phyloP scores from a whole-genome alignment of 139 green algal species.

The Zygnema circumcarinatum region DNA sequence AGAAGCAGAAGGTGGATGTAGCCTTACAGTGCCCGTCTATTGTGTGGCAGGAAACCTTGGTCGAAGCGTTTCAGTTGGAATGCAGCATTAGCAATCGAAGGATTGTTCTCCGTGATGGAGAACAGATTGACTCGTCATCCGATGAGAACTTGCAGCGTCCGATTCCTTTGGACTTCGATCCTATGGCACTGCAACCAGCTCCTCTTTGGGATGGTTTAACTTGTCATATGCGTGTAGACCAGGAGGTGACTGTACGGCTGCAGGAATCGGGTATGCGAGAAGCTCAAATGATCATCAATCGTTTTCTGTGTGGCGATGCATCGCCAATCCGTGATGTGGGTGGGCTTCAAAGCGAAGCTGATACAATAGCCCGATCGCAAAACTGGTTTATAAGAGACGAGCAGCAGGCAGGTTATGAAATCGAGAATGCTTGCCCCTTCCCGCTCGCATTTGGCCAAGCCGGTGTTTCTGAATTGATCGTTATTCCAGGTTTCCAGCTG shows the following conservation, averaged over 20 bases:
- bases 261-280: neutral
- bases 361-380: neutral
- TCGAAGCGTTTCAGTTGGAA: constrained; percentile 22
- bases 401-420: neutral
- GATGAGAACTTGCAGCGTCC: neutral
- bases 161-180: neutral
- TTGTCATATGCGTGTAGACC: neutral
- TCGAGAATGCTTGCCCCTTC: constrained; percentile 36
- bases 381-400: neutral
- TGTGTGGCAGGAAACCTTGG: constrained; percentile 17
- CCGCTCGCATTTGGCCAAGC: constrained; percentile 18
- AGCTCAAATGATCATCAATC: neutral
- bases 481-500: neutral
- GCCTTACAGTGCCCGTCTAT: no score
- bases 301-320: neutral
- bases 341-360: neutral
- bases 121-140: no score
- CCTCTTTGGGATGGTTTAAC: neutral
- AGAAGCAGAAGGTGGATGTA: no score
- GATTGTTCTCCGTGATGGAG: neutral
- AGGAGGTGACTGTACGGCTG: neutral
- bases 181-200: neutral
- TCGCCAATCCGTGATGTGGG: no score
- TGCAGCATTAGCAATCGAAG: neutral
- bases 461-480: neutral